Percentiles rank a stretch among this genome's conserved stretches.
phyloP scores from a whole-genome alignment of 257 asterid genomes.

The Solanum corneliomulleri region DNA sequence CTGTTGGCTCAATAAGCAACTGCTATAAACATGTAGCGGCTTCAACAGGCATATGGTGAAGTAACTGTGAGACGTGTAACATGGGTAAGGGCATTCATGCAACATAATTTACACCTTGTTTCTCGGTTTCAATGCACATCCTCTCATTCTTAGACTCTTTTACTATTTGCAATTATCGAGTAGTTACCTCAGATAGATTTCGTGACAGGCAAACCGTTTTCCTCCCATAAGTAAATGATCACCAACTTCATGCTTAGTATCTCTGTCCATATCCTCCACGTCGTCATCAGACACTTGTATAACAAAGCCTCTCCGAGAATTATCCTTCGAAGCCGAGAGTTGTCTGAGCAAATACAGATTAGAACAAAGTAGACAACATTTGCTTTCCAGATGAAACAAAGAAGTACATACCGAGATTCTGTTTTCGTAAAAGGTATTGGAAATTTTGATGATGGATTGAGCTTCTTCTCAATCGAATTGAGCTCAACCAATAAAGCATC shows the following conservation, averaged over 20 bases:
- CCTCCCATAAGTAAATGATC: slow-evolving; percentile 23
- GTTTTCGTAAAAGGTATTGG: slow-evolving; percentile 33
- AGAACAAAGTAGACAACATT: not conserved
- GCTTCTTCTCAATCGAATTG: slow-evolving; percentile 35
- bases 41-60: not conserved
- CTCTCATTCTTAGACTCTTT: not conserved
- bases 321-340: slow-evolving; percentile 18
- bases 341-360: slow-evolving; percentile 18
- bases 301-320: slow-evolving; percentile 31
- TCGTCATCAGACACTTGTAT: slow-evolving; percentile 40
- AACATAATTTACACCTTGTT: not conserved
- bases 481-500: slow-evolving; percentile 57
- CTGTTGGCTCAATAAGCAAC: not conserved
- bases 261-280: slow-evolving; percentile 9
- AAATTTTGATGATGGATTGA: slow-evolving; percentile 13
- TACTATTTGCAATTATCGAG: not conserved
- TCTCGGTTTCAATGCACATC: not conserved
- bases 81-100: not conserved
- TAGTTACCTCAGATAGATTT: slow-evolving; percentile 48
- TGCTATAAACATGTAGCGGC: not conserved
- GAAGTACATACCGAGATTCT: slow-evolving; percentile 31
- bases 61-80: not conserved
- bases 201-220: slow-evolving; percentile 42
- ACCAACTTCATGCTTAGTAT: slow-evolving; percentile 2
- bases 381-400: not conserved